Base-by-base conservation (phyloP, 352 stramenopile genomes). In the Phytophthora chlamydospora region DNA sequence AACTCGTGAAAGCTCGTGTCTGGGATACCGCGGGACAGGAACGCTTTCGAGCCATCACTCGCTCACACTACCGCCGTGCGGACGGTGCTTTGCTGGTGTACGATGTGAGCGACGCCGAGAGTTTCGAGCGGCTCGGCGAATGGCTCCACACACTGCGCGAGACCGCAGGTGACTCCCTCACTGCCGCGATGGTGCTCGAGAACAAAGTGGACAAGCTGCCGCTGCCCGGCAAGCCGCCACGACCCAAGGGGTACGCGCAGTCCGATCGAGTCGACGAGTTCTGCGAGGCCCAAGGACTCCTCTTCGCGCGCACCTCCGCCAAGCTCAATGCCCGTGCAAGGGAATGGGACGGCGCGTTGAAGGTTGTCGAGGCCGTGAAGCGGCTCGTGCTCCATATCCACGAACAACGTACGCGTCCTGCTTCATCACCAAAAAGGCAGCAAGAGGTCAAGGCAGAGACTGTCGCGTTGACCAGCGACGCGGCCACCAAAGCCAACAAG, bases 11-110 rank as follows among this genome's bases (percentile, higher is more conserved):
- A 55, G 84, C 89, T n/a, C 82, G 82, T 0, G 83, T 97, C n/a
- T 97, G 89, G 90, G 89, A 97, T 51, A 97, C 90, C 3, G 89
- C 89, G 1, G 90, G 90, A 2, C 86, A 96, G 49, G 89, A 96
- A 47, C 78, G 90, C 14, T 97, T 97, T 68, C 88, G 93, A 53
- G 88, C 91, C 10, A 95, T 97, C 63, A 94, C 82, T 11, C 73
- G 82, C n/a, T 91, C 83, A 14, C 85, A 93, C 62, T 93, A 93
- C 38, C 85, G 88, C 19, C 88, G 93, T 35, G 88, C 88, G 0
- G 84, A 96, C 48, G 90, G 87, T 11, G 92, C 91, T 21, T 48
- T 98, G 36, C 76, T 98, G 10, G 90, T 97, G 43, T 98, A 97
- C 71, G 92, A 98, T 42, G 91, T 98, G 10, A 88, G 83, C 1